A percentile compares a stretch with the other conserved stretches of the same genome.
These are phyloP conservation scores for Cairneyella variabilis DNA, from an alignment of 495 filamentous ascomycete species.

Conservation along the genomic window DNA sequence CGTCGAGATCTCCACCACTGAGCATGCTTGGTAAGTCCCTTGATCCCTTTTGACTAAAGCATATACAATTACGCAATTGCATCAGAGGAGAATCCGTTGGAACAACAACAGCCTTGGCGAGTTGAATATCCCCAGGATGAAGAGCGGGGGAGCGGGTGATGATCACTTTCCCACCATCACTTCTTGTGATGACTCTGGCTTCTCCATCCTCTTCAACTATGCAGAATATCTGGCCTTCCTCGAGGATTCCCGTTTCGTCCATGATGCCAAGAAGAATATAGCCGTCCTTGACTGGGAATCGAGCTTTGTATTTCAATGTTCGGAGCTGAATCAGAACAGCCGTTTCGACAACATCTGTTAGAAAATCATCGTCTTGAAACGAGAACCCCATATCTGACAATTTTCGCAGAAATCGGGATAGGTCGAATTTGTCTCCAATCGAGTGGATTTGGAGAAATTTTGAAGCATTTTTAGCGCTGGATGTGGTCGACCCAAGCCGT, in stretches of 20 bases:
- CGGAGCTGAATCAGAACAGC: slow-evolving; percentile 60
- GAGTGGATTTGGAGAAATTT: slow-evolving; percentile 52
- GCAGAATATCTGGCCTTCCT: slow-evolving; percentile 60
- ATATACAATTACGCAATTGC: slow-evolving; percentile 61
- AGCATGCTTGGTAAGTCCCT: slow-evolving; percentile 74
- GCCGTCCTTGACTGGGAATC: slow-evolving; percentile 61
- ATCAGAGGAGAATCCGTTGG: slow-evolving; percentile 56
- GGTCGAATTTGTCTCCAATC: slow-evolving; percentile 49
- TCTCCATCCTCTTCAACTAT: slow-evolving; percentile 28
- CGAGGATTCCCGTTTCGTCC: slow-evolving; percentile 69
- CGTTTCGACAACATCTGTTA: slow-evolving; percentile 60
- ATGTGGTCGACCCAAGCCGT: slow-evolving; percentile 51
- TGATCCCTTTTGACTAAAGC: slow-evolving; percentile 63
- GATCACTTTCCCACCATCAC: slow-evolving; percentile 33
- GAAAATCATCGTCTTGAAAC: slow-evolving; percentile 63
- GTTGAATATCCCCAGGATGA: slow-evolving; percentile 76
- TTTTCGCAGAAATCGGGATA: slow-evolving; percentile 55
- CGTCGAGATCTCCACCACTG: slow-evolving; percentile 78
- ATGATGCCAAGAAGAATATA: slow-evolving; percentile 63
- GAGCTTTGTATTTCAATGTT: slow-evolving; percentile 67
- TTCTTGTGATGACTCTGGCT: slow-evolving; percentile 20
- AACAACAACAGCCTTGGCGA: slow-evolving; percentile 45
- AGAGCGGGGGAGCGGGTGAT: slow-evolving; percentile 71
- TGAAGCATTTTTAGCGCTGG: slow-evolving; percentile 52
- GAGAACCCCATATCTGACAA: slow-evolving; percentile 48